These are phyloP conservation scores for Aspergillus fructus DNA, from an alignment of 2,329 filamentous ascomycete species.

Conservation along the genomic window DNA sequence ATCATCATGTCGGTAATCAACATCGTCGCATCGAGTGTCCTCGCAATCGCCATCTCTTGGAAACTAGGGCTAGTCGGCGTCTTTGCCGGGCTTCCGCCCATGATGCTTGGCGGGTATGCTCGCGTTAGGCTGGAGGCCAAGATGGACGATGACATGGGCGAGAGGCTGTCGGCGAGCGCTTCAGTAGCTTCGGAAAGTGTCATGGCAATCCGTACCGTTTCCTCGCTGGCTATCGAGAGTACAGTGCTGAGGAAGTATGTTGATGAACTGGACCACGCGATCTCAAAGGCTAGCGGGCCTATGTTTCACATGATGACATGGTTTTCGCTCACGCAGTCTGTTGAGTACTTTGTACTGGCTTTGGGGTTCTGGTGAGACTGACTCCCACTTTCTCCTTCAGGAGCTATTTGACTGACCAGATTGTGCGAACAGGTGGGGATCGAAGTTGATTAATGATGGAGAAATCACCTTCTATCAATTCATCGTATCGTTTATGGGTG, in stretches of 20 bases:
- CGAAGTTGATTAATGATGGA: constrained; percentile 52
- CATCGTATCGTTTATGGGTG: constrained; percentile 46
- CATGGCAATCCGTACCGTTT: constrained; percentile 48
- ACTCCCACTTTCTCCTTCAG: background rate
- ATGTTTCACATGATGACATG: constrained; percentile 27
- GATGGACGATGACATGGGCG: constrained; percentile 19
- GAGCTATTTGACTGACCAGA: background rate
- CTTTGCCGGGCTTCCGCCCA: constrained; percentile 47
- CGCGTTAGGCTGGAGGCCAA: constrained; percentile 48
- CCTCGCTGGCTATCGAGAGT: constrained; percentile 48
- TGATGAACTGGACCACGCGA: constrained; percentile 19
- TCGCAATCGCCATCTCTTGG: constrained; percentile 51
- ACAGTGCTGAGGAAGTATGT: constrained; percentile 34
- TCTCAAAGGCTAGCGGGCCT: constrained; percentile 19
- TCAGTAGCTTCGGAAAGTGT: constrained; percentile 48
- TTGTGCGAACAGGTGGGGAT: constrained; percentile 52
- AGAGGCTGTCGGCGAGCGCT: constrained; percentile 43
- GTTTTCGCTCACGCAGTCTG: constrained; percentile 28
- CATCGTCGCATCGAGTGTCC: constrained; percentile 45
- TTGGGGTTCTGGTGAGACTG: constrained; percentile 34
- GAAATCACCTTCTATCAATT: constrained; percentile 42
- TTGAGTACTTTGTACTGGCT: constrained; percentile 28
- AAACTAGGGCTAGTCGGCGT: constrained; percentile 52
- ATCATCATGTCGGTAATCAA: constrained; percentile 51
- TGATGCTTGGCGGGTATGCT: constrained; percentile 48